Conservation (phyloP, 2,329 filamentous ascomycete species). For the Ilyonectria robusta region DNA sequence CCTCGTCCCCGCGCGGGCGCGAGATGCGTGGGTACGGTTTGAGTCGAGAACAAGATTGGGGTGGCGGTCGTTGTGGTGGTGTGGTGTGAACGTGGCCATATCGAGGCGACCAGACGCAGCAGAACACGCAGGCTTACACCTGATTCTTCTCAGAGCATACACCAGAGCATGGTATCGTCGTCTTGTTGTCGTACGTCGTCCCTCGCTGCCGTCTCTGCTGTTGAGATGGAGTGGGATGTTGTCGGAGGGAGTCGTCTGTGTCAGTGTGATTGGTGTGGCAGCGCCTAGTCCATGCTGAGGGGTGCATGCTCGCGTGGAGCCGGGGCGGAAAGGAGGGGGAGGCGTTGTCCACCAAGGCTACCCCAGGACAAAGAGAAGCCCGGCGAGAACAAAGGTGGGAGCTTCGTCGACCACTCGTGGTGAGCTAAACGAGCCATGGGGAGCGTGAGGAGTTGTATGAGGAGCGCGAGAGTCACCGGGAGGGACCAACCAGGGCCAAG, state of each 20-base stretch:
- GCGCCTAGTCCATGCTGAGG: constrained; percentile 22
- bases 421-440: constrained; percentile 4
- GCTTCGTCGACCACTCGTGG: constrained; percentile 10
- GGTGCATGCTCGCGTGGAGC: constrained; percentile 39
- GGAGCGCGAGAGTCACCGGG: constrained; percentile 5
- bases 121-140: constrained; percentile 18
- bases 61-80: constrained; percentile 1
- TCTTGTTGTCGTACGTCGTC: constrained; percentile 21
- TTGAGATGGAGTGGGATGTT: constrained; percentile 27
- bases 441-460: constrained; percentile 6
- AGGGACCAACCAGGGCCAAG: constrained; percentile 22
- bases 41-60: not conserved
- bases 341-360: constrained; percentile 28
- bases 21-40: constrained; percentile 21
- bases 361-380: constrained; percentile 13
- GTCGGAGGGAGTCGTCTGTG: constrained; percentile 18
- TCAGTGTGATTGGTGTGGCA: constrained; percentile 24
- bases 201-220: constrained; percentile 12
- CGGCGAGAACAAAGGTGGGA: not conserved
- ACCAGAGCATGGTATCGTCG: constrained; percentile 9
- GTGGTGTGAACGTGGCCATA: constrained; percentile 12
- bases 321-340: constrained; percentile 33
- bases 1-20: constrained; percentile 24
- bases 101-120: constrained; percentile 19
- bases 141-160: constrained; percentile 21